These are phyloP conservation scores for Ophiostoma sp. DNA, from an alignment of 2,329 filamentous ascomycete genomes.

Conservation along the genomic window DNA sequence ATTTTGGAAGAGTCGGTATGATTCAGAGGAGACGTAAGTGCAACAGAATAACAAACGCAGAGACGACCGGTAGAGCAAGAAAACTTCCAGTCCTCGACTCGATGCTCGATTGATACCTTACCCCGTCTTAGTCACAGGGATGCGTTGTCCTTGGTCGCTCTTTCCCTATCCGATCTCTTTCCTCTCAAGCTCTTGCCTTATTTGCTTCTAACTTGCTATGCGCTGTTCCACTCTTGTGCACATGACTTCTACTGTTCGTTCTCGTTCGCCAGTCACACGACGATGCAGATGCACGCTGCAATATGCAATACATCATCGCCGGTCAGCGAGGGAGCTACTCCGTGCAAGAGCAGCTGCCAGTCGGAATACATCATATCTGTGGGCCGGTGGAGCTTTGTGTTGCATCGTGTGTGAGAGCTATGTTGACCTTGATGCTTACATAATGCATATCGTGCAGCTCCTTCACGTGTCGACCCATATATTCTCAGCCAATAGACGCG, in stretches of 20 bases:
- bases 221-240: neutral
- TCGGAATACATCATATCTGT: conserved; percentile 1
- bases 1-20: neutral
- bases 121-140: neutral
- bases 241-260: conserved; percentile 2
- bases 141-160: neutral
- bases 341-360: neutral
- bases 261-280: neutral
- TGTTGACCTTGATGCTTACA: neutral
- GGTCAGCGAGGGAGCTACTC: neutral
- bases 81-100: no score
- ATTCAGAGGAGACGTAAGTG: neutral
- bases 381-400: neutral
- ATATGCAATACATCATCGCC: neutral
- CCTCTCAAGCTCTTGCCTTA: neutral
- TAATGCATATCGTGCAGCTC: neutral
- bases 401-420: neutral
- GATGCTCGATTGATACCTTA: neutral
- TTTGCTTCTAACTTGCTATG: neutral
- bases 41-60: no score
- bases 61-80: no score
- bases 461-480: neutral
- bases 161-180: neutral
- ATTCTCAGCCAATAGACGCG: conserved; percentile 8
- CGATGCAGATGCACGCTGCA: conserved; percentile 8